phyloP scores from a whole-genome alignment of 148 eudicot species.

The Heliosperma pusillum region DNA sequence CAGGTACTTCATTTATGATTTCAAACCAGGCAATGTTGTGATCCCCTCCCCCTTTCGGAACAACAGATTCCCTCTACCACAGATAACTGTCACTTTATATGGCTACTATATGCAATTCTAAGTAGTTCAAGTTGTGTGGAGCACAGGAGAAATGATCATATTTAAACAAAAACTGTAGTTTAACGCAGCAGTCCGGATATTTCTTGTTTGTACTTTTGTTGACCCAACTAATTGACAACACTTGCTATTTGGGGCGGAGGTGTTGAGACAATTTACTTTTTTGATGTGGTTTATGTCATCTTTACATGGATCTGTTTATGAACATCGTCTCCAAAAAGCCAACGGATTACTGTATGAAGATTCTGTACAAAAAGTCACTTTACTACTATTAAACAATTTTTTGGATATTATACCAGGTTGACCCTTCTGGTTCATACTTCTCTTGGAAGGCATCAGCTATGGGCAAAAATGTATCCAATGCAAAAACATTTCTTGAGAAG shows the following conservation, averaged over 20 bases:
- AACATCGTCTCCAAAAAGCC: neutral
- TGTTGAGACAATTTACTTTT: neutral
- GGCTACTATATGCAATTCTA: neutral
- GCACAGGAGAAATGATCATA: neutral
- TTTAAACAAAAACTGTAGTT: neutral
- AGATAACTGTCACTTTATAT: neutral
- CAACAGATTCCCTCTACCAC: neutral
- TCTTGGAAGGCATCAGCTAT: constrained; percentile 99
- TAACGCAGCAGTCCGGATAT: neutral
- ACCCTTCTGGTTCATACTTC: constrained; percentile 98
- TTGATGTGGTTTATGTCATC: neutral
- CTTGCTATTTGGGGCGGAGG: neutral
- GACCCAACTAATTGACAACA: neutral
- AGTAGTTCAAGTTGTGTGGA: neutral
- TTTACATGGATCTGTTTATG: neutral
- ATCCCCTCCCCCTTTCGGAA: neutral
- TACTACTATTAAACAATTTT: neutral
- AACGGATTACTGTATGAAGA: neutral
- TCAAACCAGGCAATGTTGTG: neutral
- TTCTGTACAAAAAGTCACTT: neutral
- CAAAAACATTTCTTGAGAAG: constrained; percentile 97
- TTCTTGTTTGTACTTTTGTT: neutral
- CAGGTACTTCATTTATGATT: constrained; percentile 51
- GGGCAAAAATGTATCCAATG: constrained; percentile 99
- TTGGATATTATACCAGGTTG: constrained; percentile 48